Percentiles rank a stretch among this genome's conserved stretches.
Conservation (phyloP, 2,329 filamentous ascomycete genomes). For the Trichoderma cornu-damae region DNA sequence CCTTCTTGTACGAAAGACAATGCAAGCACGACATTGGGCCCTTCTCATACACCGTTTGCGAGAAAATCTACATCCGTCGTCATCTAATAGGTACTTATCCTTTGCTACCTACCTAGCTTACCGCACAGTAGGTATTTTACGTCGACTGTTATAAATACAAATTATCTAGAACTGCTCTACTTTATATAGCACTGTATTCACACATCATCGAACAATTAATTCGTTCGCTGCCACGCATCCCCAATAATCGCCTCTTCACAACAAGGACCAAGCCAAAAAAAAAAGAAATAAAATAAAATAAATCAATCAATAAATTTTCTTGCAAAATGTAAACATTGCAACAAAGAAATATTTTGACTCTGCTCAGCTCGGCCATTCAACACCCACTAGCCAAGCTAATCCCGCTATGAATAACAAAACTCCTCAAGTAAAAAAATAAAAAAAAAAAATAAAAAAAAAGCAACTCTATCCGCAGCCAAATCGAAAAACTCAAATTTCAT, state of each 20-base stretch:
- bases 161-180: neutral
- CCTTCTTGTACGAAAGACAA: neutral
- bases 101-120: no score
- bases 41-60: neutral
- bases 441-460: slow-evolving; percentile 4
- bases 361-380: slow-evolving; percentile 3
- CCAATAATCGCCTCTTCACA: no score
- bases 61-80: neutral
- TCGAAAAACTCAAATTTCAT: neutral
- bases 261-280: no score
- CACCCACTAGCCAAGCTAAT: neutral
- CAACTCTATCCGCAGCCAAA: neutral
- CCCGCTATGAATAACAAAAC: neutral
- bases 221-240: neutral
- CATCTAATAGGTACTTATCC: neutral
- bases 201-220: neutral
- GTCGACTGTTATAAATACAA: neutral
- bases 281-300: no score
- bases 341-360: neutral
- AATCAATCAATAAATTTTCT: no score
- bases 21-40: neutral
- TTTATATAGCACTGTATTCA: neutral
- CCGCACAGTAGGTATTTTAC: no score
- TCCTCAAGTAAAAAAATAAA: no score
- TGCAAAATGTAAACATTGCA: neutral